Evolutionary conservation across 2,329 filamentous ascomycete species (phyloP).

Genomic region (Aspergillus luchuensis): DNA sequence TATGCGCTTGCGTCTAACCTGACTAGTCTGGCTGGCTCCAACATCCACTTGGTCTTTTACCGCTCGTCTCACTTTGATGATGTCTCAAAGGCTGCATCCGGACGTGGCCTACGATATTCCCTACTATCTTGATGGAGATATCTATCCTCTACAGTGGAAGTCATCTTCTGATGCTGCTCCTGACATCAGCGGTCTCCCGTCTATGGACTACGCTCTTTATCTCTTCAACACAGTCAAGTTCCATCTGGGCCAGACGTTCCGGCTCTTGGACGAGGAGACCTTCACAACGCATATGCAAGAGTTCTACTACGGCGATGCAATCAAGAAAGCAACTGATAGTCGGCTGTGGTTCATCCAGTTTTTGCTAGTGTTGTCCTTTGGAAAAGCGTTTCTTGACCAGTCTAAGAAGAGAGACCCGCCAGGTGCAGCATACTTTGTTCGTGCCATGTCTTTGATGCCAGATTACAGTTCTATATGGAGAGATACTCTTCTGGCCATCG

Average conservation of each 20-base stretch:
- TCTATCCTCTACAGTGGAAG: constrained; percentile 30
- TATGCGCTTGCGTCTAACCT: background rate
- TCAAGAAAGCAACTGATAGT: constrained; percentile 20
- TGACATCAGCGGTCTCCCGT: constrained; percentile 39
- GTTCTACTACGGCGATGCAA: constrained; percentile 29
- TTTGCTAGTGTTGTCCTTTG: constrained; percentile 22
- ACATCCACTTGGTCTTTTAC: constrained; percentile 29
- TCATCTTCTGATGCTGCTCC: constrained; percentile 20
- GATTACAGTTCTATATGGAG: constrained; percentile 40
- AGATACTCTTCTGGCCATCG: constrained; percentile 42
- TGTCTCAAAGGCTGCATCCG: constrained; percentile 23
- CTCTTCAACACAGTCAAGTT: constrained; percentile 39
- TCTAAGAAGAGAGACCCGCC: constrained; percentile 14
- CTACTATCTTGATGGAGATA: constrained; percentile 29
- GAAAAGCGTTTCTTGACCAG: constrained; percentile 20
- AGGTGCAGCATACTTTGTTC: constrained; percentile 17
- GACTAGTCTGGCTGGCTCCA: constrained; percentile 27
- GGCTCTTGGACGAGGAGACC: constrained; percentile 37
- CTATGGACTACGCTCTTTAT: constrained; percentile 28
- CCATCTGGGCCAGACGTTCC: constrained; percentile 42
- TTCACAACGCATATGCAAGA: constrained; percentile 33
- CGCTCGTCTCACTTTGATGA: constrained; percentile 24
- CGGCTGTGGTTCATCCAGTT: constrained; percentile 31
- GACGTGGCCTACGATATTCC: constrained; percentile 31
- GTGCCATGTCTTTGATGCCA: constrained; percentile 40